Percentiles rank a stretch among this genome's conserved stretches.
Evolutionary conservation across 1,284 basidiomycete species (phyloP).

Genomic region (Porogramme epimiltina): DNA sequence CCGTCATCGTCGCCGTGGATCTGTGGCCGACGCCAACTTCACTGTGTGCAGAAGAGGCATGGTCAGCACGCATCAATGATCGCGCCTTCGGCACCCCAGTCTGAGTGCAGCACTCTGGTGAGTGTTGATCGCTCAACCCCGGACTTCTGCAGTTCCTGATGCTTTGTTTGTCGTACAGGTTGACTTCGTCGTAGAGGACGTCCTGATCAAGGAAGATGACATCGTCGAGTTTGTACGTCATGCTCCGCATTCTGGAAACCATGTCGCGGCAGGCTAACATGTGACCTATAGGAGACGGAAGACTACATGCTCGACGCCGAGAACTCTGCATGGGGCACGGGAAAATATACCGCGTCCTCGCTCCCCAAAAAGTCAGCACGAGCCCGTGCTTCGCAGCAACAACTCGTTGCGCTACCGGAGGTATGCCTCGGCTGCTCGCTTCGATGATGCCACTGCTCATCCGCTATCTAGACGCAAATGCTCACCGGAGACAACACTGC

Average conservation of each 20-base stretch:
- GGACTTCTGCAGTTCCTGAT: neutral
- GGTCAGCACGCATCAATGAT: slow-evolving; percentile 17
- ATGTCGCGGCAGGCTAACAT: neutral
- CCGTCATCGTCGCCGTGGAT: slow-evolving; percentile 2
- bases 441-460: neutral
- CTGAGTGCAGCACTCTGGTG: slow-evolving; percentile 38
- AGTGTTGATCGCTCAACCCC: neutral
- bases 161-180: slow-evolving; percentile 20
- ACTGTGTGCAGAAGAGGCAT: slow-evolving; percentile 22
- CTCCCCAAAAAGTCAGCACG: slow-evolving; percentile 8
- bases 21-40: slow-evolving; percentile 6
- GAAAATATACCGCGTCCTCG: slow-evolving; percentile 7
- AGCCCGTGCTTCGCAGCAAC: neutral
- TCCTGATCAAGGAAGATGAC: slow-evolving; percentile 5
- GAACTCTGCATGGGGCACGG: slow-evolving; percentile 26
- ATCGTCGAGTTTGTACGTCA: slow-evolving; percentile 9
- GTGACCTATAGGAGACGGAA: slow-evolving; percentile 11
- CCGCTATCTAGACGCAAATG: slow-evolving; percentile 33
- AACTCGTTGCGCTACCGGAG: slow-evolving; percentile 3
- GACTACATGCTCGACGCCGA: slow-evolving; percentile 26
- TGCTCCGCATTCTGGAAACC: too few relatives aligned
- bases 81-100: slow-evolving; percentile 25
- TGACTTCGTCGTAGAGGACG: slow-evolving; percentile 25
- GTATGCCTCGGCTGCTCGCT: neutral
- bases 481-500: slow-evolving; percentile 41